Base-by-base conservation (phyloP, 2,329 filamentous ascomycete species). In the Pyrenophora teres region DNA sequence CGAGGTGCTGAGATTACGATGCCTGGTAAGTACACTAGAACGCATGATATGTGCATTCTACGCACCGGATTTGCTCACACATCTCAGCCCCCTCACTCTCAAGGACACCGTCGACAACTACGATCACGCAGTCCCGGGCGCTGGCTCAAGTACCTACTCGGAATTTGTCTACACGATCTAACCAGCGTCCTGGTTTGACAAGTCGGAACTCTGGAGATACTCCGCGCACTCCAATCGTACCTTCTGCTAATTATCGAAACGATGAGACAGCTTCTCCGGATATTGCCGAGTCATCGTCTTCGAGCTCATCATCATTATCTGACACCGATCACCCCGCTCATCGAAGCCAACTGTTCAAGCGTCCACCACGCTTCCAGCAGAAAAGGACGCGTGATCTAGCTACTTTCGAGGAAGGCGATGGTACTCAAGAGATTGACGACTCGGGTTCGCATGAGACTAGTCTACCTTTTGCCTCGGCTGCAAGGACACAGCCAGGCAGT, bases 371-470 rank as follows among this genome's bases (percentile, higher is more conserved):
- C 19, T 74, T 73, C 47, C 67, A 63, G 39, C 52, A 64, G 15
- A 71, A 70, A 45, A 63, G 65, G 30, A 53, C 65, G 9, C 59
- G 63, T n/a, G 62, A 65, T 8, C 60, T 72, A 1, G 53, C 57
- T 2, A 56, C 62, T 1, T 59, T 67, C 16, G 57, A 67, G 25
- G 64, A 67, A 23, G 62, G 66, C 39, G 66, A 75, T 49, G 69
- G 62, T 21, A 62, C 60, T 8, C 71, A 72, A 18, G 35, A 72
- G 72, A 50, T 81, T 74, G 63, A 77, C 16, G 82, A 83, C n/a
- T 81, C 83, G 2, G 84, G 83, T 6, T 80, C 79, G 9, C 80
- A 81, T 9, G 68, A 67, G 10, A 65, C 69, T 4, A 75, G 70
- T 40, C 62, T 80, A 1, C 77, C 78, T 2, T 80, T 80, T 55